Evolutionary conservation across 2,329 filamentous ascomycete genomes (phyloP).

Genomic region (Aspergillus costaricaensis): DNA sequence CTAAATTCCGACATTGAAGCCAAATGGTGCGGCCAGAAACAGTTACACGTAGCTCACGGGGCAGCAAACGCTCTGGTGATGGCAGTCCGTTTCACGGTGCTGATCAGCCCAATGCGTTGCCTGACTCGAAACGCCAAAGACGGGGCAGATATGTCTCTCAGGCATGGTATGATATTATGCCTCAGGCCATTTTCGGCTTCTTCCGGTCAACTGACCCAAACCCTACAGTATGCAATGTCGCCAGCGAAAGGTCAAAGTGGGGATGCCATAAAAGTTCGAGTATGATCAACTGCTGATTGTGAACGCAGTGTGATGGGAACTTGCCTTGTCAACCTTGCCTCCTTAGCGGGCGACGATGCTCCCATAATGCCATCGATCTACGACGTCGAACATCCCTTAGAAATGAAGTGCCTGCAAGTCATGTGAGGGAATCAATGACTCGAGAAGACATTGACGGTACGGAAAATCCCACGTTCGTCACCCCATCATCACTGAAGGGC

Average conservation of each 20-base stretch:
- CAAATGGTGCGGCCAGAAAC: background rate
- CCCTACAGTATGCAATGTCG: slow-evolving; percentile 19
- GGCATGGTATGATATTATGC: slow-evolving; percentile 21
- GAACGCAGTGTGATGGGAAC: slow-evolving; percentile 22
- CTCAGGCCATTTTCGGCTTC: background rate
- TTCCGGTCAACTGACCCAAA: background rate
- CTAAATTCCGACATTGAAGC: background rate
- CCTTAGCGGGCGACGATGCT: slow-evolving; percentile 12
- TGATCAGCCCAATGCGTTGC: background rate
- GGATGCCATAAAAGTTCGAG: background rate
- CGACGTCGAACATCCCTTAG: slow-evolving; percentile 4
- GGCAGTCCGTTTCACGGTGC: background rate
- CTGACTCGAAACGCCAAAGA: slow-evolving; percentile 14
- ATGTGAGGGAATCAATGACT: no score
- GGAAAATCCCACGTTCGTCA: background rate
- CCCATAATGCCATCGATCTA: slow-evolving; percentile 11
- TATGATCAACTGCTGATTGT: background rate
- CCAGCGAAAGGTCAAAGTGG: slow-evolving; percentile 25
- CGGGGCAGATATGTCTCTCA: slow-evolving; percentile 24
- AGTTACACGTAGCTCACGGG: background rate
- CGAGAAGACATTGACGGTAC: background rate
- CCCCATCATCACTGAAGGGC: background rate
- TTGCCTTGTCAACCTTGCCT: slow-evolving; percentile 21
- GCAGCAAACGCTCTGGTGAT: background rate
- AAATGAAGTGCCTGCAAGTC: background rate